These are phyloP conservation scores for Dothistroma septosporum DNA, from an alignment of 2,329 filamentous ascomycete genomes.

Conservation along the genomic window DNA sequence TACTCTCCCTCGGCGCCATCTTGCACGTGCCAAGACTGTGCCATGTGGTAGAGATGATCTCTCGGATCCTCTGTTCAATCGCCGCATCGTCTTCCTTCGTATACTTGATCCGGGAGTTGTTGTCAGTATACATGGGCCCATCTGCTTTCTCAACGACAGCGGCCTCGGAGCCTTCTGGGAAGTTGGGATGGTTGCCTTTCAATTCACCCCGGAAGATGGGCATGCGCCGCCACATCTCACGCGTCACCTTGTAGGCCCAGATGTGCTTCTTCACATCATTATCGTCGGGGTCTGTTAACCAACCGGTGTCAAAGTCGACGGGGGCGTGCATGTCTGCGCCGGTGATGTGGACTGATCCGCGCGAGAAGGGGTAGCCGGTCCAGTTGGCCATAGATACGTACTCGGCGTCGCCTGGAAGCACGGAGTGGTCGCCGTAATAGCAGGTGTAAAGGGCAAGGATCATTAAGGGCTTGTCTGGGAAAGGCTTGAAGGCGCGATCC, in stretches of 20 bases:
- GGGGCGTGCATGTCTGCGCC: slow-evolving; percentile 43
- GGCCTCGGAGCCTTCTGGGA: slow-evolving; percentile 45
- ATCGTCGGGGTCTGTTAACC: slow-evolving; percentile 52
- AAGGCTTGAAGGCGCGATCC: slow-evolving; percentile 52
- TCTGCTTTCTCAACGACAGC: slow-evolving; percentile 33
- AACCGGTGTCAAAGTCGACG: slow-evolving; percentile 56
- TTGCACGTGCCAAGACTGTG: slow-evolving; percentile 41
- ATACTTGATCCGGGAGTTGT: slow-evolving; percentile 44
- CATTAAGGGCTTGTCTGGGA: slow-evolving; percentile 48
- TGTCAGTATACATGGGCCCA: slow-evolving; percentile 41
- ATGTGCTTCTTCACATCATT: slow-evolving; percentile 57
- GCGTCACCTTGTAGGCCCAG: slow-evolving; percentile 63
- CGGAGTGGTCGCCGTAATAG: slow-evolving; percentile 33
- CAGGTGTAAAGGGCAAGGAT: slow-evolving; percentile 40
- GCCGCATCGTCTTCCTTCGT: slow-evolving; percentile 35
- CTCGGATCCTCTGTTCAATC: slow-evolving; percentile 42
- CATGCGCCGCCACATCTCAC: slow-evolving; percentile 57
- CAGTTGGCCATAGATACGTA: slow-evolving; percentile 54
- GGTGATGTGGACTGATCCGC: slow-evolving; percentile 58
- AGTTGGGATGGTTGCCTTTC: slow-evolving; percentile 37
- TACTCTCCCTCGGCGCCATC: slow-evolving; percentile 37
- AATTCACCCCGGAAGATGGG: slow-evolving; percentile 47
- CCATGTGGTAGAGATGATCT: slow-evolving; percentile 41
- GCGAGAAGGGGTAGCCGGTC: slow-evolving; percentile 58
- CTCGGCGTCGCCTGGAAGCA: slow-evolving; percentile 40